Evolutionary conservation across 1,284 basidiomycete genomes (phyloP).

Genomic region (Sutorius eximius): DNA sequence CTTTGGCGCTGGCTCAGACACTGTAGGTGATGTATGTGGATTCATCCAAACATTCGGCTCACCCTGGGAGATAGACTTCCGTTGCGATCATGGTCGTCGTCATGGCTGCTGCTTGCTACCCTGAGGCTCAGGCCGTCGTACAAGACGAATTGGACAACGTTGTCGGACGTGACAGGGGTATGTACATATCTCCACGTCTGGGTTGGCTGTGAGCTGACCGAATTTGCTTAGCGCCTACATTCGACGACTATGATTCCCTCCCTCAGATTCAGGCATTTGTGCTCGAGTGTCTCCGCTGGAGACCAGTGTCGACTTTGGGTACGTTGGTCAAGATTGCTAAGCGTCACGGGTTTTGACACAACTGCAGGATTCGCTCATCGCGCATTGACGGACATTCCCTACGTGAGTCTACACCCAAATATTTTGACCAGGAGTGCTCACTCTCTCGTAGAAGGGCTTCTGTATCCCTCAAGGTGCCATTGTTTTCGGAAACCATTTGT

Average conservation of each 20-base stretch:
- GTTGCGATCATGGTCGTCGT: slow-evolving; percentile 45
- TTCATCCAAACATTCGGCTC: neutral
- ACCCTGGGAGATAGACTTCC: slow-evolving; percentile 34
- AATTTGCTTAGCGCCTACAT: slow-evolving; percentile 37
- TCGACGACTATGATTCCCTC: slow-evolving; percentile 39
- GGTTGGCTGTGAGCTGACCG: neutral
- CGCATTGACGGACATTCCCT: slow-evolving; percentile 31
- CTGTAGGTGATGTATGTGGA: slow-evolving; percentile 27
- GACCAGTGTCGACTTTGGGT: slow-evolving; percentile 40
- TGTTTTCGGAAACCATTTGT: slow-evolving; percentile 37
- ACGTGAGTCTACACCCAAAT: slow-evolving; percentile 19
- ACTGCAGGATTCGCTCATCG: slow-evolving; percentile 32
- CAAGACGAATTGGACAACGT: slow-evolving; percentile 48
- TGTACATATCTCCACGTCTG: neutral
- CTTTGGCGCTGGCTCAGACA: slow-evolving; percentile 46
- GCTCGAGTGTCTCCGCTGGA: slow-evolving; percentile 47
- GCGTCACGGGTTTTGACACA: slow-evolving; percentile 1
- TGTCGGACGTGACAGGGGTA: slow-evolving; percentile 42
- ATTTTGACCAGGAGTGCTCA: slow-evolving; percentile 3
- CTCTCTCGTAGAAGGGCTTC: slow-evolving; percentile 20
- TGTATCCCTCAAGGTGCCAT: slow-evolving; percentile 36
- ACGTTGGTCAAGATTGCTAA: neutral
- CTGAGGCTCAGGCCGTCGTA: slow-evolving; percentile 41
- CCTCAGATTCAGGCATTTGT: slow-evolving; percentile 44
- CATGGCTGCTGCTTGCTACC: slow-evolving; percentile 51